Base-by-base conservation (phyloP, 345 rosid species). In the Alliaria petiolata region DNA sequence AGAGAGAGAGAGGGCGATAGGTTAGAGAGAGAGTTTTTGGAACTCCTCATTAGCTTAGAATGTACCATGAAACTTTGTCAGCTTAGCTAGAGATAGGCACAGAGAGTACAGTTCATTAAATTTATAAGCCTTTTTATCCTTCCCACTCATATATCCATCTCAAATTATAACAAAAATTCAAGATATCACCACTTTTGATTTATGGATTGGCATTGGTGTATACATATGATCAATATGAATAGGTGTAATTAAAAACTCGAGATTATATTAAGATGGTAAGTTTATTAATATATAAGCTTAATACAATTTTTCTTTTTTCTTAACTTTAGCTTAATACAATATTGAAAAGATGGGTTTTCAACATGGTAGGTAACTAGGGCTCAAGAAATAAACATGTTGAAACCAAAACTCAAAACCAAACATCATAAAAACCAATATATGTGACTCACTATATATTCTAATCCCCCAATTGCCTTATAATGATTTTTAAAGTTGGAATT, bases 61-160 rank as follows among this genome's bases (percentile, higher is more conserved):
- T 53, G 79, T 75, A 69, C 74, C 58, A 75, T 62, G 69, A 61
- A 61, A 75, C 70, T 35, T 75, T 75, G 74, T 75, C 79, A 61
- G 79, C 50, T 60, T 68, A 61, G 58, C 67, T 58, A 62, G 44
- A 68, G 79, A 61, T 75, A 67, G 74, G 51, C 69, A 35, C 74
- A 68, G 59, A 61, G 33, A 62, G 79, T 55, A 76, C 70, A 65
- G 15, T 35, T 68, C 26, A 31, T 15, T 26, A 26, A 61, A 54
- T 7, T 31, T 67, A 58, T 8, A 61, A 31, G 55, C 55, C 1
- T 40, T 65, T 39, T 22, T 33, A 60, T 72, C 51, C 43, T 64
- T 64, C 42, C 50, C 65, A 57, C 16, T 26, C 57, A 12, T 46
- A n/a, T n/a, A n/a, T n/a, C n/a, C 44, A 12, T 67, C 60, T 49